These are phyloP conservation scores for Fusarium sp. DNA, from an alignment of 2,329 filamentous ascomycete genomes.

Conservation along the genomic window DNA sequence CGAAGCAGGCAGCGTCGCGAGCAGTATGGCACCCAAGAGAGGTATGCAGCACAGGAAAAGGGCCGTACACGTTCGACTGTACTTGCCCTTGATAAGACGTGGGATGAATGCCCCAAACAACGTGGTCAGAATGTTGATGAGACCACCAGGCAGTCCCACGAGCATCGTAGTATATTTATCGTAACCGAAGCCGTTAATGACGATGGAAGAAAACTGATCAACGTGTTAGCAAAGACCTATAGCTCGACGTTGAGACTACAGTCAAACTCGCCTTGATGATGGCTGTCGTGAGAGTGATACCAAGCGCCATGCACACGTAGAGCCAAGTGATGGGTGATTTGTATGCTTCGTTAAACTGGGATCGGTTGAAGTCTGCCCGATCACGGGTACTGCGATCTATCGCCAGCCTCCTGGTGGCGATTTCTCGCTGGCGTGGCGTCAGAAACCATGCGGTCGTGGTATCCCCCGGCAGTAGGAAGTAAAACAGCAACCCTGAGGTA, in stretches of 20 bases:
- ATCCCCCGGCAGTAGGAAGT: constrained; percentile 24
- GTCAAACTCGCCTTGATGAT: constrained; percentile 34
- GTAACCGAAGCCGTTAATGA: constrained; percentile 31
- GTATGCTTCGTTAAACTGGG: constrained; percentile 41
- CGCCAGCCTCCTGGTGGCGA: constrained; percentile 30
- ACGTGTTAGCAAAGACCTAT: background rate
- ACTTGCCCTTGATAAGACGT: constrained; percentile 30
- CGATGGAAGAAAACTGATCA: constrained; percentile 19
- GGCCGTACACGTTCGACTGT: constrained; percentile 30
- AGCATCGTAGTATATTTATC: constrained; percentile 30
- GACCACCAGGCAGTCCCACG: constrained; percentile 20
- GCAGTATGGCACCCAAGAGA: constrained; percentile 19
- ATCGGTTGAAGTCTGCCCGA: constrained; percentile 25
- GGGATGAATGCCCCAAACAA: constrained; percentile 42
- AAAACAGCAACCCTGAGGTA: constrained; percentile 20
- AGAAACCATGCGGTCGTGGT: constrained; percentile 39
- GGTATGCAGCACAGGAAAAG: constrained; percentile 16
- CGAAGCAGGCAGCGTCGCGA: constrained; percentile 34
- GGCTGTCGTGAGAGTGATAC: constrained; percentile 40
- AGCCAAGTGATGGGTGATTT: constrained; percentile 30
- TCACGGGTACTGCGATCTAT: constrained; percentile 36
- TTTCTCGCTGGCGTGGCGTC: constrained; percentile 29
- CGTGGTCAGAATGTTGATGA: constrained; percentile 33
- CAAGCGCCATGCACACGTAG: constrained; percentile 39
- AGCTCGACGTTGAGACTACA: too few relatives aligned